Evolutionary conservation across 2,329 filamentous ascomycete genomes (phyloP).

Genomic region (Hypoxylon sp.): DNA sequence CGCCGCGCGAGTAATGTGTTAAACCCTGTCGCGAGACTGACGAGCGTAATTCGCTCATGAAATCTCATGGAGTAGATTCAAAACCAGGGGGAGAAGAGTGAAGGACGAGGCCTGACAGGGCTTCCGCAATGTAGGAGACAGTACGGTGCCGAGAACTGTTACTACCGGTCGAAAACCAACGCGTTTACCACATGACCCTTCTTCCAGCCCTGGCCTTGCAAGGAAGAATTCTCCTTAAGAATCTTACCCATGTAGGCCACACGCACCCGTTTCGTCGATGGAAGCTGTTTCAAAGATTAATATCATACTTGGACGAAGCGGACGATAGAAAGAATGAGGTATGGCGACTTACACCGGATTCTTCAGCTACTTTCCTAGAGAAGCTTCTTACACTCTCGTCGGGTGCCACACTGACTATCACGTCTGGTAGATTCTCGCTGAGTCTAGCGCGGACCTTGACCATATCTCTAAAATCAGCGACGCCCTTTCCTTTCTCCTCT

Average conservation of each 20-base stretch:
- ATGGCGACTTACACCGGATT: slow-evolving; percentile 70
- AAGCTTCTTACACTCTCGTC: slow-evolving; percentile 76
- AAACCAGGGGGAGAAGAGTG: not conserved
- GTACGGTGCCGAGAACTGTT: slow-evolving; percentile 33
- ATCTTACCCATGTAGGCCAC: slow-evolving; percentile 87
- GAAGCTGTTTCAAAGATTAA: slow-evolving; percentile 64
- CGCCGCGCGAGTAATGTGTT: not conserved
- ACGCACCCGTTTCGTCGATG: slow-evolving; percentile 71
- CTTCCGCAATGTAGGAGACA: not conserved
- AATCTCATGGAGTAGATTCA: not conserved
- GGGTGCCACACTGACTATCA: slow-evolving; percentile 70
- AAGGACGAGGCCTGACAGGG: not conserved
- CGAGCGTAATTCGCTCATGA: not conserved
- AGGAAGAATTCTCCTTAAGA: slow-evolving; percentile 76
- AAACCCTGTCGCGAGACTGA: not conserved
- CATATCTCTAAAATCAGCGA: slow-evolving; percentile 67
- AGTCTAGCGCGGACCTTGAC: slow-evolving; percentile 74
- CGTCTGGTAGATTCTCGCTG: slow-evolving; percentile 77
- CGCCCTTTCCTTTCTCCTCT: slow-evolving; percentile 73
- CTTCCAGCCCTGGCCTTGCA: slow-evolving; percentile 82
- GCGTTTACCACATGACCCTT: slow-evolving; percentile 83
- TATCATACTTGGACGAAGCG: slow-evolving; percentile 1
- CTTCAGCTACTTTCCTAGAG: slow-evolving; percentile 73
- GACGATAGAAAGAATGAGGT: slow-evolving; percentile 7
- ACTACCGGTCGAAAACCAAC: slow-evolving; percentile 72